These are phyloP conservation scores for Gnomoniopsis smithogilvyi DNA, from an alignment of 2,329 filamentous ascomycete genomes.

Conservation along the genomic window DNA sequence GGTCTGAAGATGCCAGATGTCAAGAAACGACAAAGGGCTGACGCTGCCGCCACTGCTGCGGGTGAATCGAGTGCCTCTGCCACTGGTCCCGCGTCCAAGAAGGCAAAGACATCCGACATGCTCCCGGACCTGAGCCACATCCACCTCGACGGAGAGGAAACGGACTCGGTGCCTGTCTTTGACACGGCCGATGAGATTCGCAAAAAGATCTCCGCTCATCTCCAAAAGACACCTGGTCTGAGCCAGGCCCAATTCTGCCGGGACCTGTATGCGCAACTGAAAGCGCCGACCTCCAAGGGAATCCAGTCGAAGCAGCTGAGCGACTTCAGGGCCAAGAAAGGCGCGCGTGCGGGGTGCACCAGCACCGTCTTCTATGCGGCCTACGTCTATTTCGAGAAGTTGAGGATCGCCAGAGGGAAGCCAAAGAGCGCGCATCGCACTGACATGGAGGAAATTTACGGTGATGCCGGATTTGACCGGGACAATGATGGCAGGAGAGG, in stretches of 20 bases:
- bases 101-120: background rate
- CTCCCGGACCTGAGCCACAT: background rate
- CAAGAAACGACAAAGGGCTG: background rate
- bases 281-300: constrained; percentile 6
- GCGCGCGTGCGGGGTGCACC: constrained; percentile 39
- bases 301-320: constrained; percentile 36
- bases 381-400: constrained; percentile 54
- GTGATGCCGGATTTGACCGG: background rate
- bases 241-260: constrained; percentile 51
- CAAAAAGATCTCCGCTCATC: constrained; percentile 50
- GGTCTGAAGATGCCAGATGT: constrained; percentile 37
- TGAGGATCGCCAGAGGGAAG: constrained; percentile 43
- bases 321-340: constrained; percentile 42
- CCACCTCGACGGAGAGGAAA: constrained; percentile 37
- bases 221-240: constrained; percentile 42
- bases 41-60: background rate
- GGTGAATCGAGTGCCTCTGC: background rate
- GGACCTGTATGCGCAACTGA: constrained; percentile 23
- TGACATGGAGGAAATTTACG: constrained; percentile 39
- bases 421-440: constrained; percentile 43
- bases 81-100: background rate
- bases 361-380: constrained; percentile 42
- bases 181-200: constrained; percentile 58
- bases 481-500: background rate
- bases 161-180: constrained; percentile 44